Percentiles rank a stretch among this genome's conserved stretches.
Conservation (phyloP, 2,329 filamentous ascomycete species). For the Talaromyces sp. region DNA sequence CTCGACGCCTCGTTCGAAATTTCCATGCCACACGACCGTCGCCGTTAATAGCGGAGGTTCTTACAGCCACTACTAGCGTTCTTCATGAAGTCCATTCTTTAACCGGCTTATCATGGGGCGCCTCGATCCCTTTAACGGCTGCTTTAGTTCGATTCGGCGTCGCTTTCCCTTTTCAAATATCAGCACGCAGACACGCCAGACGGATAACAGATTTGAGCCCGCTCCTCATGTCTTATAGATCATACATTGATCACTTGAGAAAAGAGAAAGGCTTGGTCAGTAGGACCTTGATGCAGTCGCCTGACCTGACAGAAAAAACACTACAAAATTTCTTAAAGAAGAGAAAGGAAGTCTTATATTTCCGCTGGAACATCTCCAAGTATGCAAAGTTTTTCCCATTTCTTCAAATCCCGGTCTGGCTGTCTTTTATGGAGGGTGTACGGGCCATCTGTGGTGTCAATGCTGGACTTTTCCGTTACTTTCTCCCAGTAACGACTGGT, state of each 20-base stretch:
- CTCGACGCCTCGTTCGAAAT: constrained; percentile 31
- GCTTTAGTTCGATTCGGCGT: constrained; percentile 47
- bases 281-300: constrained; percentile 12
- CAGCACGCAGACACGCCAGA: constrained; percentile 33
- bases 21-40: constrained; percentile 49
- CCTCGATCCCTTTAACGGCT: constrained; percentile 52
- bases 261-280: not conserved
- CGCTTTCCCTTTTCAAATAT: constrained; percentile 45
- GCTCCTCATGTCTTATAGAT: constrained; percentile 34
- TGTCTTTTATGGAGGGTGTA: constrained; percentile 45
- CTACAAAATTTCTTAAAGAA: constrained; percentile 22
- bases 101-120: constrained; percentile 50
- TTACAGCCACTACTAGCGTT: constrained; percentile 42
- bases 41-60: constrained; percentile 38
- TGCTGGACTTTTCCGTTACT: constrained; percentile 36
- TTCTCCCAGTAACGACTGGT: constrained; percentile 24
- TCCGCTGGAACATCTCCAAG: constrained; percentile 28
- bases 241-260: constrained; percentile 12
- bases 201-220: constrained; percentile 43
- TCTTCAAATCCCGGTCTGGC: constrained; percentile 44
- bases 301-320: constrained; percentile 9
- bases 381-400: constrained; percentile 31
- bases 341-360: constrained; percentile 25
- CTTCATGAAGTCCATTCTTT: constrained; percentile 48
- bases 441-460: constrained; percentile 44